Evolutionary conservation across 805 yeast species (phyloP).

Genomic region (Yueomyces sinensis): DNA sequence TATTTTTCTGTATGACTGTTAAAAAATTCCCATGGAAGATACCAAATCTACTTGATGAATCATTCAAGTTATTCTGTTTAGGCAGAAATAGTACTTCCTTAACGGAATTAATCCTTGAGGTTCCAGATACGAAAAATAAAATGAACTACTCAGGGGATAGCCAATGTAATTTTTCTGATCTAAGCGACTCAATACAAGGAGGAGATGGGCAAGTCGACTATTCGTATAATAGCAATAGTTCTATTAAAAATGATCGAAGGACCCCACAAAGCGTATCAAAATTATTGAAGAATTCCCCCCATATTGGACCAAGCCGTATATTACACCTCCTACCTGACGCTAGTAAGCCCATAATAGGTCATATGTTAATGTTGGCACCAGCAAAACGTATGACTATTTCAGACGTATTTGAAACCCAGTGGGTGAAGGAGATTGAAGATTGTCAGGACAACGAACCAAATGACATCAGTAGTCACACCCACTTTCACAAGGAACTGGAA

Average conservation of each 20-base stretch:
- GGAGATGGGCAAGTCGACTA: too few species aligned
- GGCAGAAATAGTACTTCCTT: constrained; percentile 57
- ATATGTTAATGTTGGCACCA: constrained; percentile 68
- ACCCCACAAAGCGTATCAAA: neutral
- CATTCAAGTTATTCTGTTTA: constrained; percentile 72
- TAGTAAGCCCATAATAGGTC: constrained; percentile 44
- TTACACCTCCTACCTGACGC: constrained; percentile 52
- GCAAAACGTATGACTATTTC: constrained; percentile 63
- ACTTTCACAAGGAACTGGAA: too few species aligned
- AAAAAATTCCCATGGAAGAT: constrained; percentile 93
- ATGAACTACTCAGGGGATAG: too few species aligned
- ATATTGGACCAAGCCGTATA: constrained; percentile 49
- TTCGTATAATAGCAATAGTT: neutral
- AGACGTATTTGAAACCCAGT: constrained; percentile 51
- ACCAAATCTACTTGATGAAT: constrained; percentile 67
- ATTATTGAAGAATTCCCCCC: neutral
- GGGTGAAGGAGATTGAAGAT: constrained; percentile 43
- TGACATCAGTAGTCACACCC: too few species aligned
- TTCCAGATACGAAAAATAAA: neutral
- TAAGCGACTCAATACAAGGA: too few species aligned
- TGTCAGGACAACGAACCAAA: too few species aligned
- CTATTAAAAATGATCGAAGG: neutral
- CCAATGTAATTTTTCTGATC: too few species aligned
- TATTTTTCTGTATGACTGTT: constrained; percentile 83
- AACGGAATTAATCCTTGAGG: constrained; percentile 35